A percentile compares a stretch with the other conserved stretches of the same genome.
These are phyloP conservation scores for Arthrobotrys sinensis DNA, from an alignment of 2,329 filamentous ascomycete species.

Conservation along the genomic window DNA sequence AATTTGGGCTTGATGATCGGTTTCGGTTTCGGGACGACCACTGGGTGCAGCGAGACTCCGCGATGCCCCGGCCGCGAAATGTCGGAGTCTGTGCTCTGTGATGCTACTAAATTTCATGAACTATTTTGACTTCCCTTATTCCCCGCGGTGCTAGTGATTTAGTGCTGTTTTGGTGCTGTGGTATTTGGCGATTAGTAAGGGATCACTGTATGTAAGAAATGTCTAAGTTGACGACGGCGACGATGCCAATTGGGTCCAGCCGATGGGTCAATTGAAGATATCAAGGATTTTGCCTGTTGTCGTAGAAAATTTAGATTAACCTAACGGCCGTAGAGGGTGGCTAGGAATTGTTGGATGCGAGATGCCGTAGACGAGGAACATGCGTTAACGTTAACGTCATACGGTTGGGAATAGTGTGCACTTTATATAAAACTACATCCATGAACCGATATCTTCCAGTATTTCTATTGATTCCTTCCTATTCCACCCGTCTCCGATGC, in stretches of 20 bases:
- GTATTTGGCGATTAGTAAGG: conserved; percentile 39
- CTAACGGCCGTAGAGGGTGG: not conserved
- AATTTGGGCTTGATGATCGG: conserved; percentile 22
- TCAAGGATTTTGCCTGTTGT: conserved; percentile 47
- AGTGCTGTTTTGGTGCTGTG: conserved; percentile 23
- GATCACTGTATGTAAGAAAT: conserved; percentile 15
- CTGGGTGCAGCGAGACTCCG: conserved; percentile 29
- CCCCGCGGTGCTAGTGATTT: conserved; percentile 31
- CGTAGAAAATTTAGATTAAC: not conserved
- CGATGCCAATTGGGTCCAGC: conserved; percentile 7
- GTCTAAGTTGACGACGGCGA: conserved; percentile 48
- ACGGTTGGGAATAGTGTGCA: conserved; percentile 41
- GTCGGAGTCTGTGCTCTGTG: conserved; percentile 16
- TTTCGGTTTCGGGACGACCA: conserved; percentile 16
- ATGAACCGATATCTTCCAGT: conserved; percentile 1
- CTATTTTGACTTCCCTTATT: conserved; percentile 32
- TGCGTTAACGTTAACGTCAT: conserved; percentile 33
- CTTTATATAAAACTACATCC: conserved; percentile 47
- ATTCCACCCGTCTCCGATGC: conserved; percentile 38
- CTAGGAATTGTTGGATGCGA: conserved; percentile 23
- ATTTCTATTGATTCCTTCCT: conserved; percentile 24
- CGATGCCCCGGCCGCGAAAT: conserved; percentile 34
- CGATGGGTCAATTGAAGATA: conserved; percentile 12
- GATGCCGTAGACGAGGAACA: conserved; percentile 32
- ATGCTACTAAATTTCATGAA: not conserved